Evolutionary conservation across 2,329 filamentous ascomycete genomes (phyloP).

Genomic region (Paraphaeosphaeria sporulosa): DNA sequence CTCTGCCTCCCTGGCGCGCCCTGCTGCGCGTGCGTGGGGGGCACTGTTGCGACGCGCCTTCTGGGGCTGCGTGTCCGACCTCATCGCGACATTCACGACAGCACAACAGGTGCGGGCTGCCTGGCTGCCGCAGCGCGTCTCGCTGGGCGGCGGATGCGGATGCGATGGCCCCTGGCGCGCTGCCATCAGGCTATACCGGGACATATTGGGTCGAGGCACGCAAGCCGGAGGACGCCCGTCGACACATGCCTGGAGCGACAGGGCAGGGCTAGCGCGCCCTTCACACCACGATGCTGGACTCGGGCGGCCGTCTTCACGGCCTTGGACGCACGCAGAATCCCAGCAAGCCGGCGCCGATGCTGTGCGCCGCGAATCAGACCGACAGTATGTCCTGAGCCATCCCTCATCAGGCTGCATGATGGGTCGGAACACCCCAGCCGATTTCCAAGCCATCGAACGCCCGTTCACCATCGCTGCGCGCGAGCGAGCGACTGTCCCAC

Average conservation of each 20-base stretch:
- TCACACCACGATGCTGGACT: conserved; percentile 12
- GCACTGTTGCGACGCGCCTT: background rate
- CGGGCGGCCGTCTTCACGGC: conserved; percentile 31
- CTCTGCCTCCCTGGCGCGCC: background rate
- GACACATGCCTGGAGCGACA: background rate
- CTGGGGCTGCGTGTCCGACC: background rate
- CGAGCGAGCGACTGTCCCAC: background rate
- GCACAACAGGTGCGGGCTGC: background rate
- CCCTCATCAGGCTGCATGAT: conserved; percentile 6
- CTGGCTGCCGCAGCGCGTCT: background rate
- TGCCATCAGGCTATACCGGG: conserved; percentile 8
- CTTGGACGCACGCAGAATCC: conserved; percentile 24
- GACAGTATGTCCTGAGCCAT: background rate
- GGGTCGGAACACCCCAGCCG: conserved; percentile 13
- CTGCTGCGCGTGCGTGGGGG: background rate
- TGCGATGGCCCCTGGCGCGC: conserved; percentile 1
- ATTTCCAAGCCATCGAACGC: conserved; percentile 20
- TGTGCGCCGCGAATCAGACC: conserved; percentile 11
- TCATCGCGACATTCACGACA: background rate
- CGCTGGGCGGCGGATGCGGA: background rate
- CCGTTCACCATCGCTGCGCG: conserved; percentile 21
- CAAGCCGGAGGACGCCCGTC: conserved; percentile 4
- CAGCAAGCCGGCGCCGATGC: conserved; percentile 30
- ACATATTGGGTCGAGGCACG: conserved; percentile 3
- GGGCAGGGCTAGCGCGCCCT: conserved; percentile 8